Base-by-base conservation (phyloP, 768 basidiomycete species). In the Lentinula lateritia region DNA sequence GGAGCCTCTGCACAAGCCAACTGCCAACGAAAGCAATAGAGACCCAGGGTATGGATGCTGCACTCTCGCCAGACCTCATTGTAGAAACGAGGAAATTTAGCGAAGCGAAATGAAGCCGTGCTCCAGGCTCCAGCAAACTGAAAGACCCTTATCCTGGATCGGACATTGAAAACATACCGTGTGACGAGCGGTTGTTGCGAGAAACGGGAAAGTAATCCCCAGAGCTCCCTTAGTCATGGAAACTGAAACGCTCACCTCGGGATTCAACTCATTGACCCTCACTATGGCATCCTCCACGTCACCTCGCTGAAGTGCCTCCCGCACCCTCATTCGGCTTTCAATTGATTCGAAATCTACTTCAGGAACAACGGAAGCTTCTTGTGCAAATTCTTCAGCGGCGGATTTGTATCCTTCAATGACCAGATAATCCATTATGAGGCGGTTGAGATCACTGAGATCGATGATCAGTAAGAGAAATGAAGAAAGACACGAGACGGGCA, bases 401-500 rank as follows among this genome's bases (percentile, higher is more conserved):
- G 91, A 87, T 72, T 95, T 94, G 82, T 95, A 98, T 2, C 97
- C 97, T 71, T 98, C 95, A 58, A 97, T 93, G 63, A 97, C 92
- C 64, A 98, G 89, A 74, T 98, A 98, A 72, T 99, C 94, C 88
- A 97, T 95, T 50, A 99, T 87, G 23, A 98, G 84, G 3, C 89
- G 84, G 73, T 98, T 96, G 61, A 98, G 78, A 74, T 99, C 95
- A 75, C 97, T 99, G 68, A 60, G 62, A 63, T 20, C 66, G 65
- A 68, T 60, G 71, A 62, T 48, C 48, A 52, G 28, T 53, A 42
- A 39, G 53, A 54, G 48, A 50, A 50, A 63, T 12, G 61, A 65
- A 60, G 74, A 68, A 72, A 69, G 70, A 62, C 23, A 52, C 12
- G 28, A 45, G 23, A 46, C 13, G 18, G 54, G 46, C 10, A n/a